A percentile compares a stretch with the other conserved stretches of the same genome.
phyloP scores from a whole-genome alignment of 441 rosid species.

The Populus hybrid region DNA sequence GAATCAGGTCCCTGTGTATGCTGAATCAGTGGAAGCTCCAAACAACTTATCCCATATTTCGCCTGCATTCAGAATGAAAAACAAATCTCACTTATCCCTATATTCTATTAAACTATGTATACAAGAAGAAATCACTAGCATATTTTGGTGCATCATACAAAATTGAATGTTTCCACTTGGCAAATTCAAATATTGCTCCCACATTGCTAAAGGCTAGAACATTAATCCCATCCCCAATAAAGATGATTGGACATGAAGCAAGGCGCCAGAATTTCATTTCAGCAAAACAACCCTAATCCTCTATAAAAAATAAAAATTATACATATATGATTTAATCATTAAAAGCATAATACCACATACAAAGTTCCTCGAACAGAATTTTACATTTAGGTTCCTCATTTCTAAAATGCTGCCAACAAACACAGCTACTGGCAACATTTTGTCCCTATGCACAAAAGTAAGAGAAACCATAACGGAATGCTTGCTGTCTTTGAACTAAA shows the following conservation, averaged over 20 bases:
- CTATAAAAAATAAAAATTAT: background rate
- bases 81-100: background rate
- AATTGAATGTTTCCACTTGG: background rate
- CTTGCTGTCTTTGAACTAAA: background rate
- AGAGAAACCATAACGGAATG: background rate
- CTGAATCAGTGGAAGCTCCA: slow-evolving; percentile 91
- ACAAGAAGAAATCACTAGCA: background rate
- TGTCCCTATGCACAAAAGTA: background rate
- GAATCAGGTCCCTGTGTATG: slow-evolving; percentile 79
- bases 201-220: background rate
- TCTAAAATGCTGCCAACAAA: background rate
- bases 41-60: slow-evolving; percentile 52
- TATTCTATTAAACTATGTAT: background rate
- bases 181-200: no score
- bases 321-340: no score
- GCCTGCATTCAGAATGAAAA: slow-evolving; percentile 42
- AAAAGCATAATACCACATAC: background rate
- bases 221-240: background rate
- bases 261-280: background rate
- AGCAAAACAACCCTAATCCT: background rate
- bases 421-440: background rate
- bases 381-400: background rate
- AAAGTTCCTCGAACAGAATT: background rate
- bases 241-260: background rate
- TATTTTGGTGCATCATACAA: background rate